A percentile compares a stretch with the other conserved stretches of the same genome.
phyloP scores from a whole-genome alignment of 805 yeast genomes.

The Ogataea trehaloabstinens region DNA sequence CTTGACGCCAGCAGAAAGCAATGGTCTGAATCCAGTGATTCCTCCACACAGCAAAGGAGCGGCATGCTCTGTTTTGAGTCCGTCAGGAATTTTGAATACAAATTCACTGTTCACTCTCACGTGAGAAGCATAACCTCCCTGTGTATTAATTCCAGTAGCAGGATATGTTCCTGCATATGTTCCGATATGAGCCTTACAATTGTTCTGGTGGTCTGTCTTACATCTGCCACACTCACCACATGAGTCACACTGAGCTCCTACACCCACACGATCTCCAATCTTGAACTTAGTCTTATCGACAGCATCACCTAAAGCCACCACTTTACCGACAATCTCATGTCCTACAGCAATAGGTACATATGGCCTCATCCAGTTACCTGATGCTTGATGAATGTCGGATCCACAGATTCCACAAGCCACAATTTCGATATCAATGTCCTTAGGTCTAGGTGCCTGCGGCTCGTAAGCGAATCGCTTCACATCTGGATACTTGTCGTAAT shows the following conservation, averaged over 20 bases:
- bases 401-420: conserved; percentile 52
- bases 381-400: conserved; percentile 48
- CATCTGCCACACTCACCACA: conserved; percentile 43
- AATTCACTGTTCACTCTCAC: conserved; percentile 42
- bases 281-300: conserved; percentile 32
- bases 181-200: conserved; percentile 46
- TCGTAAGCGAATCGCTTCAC: conserved; percentile 10
- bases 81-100: conserved; percentile 49
- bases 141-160: conserved; percentile 43
- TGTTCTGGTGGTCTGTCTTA: conserved; percentile 35
- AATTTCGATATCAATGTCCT: conserved; percentile 41
- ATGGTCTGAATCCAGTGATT: conserved; percentile 51
- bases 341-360: conserved; percentile 34
- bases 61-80: conserved; percentile 37
- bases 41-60: conserved; percentile 62
- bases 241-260: conserved; percentile 43
- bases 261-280: conserved; percentile 50
- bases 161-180: conserved; percentile 51
- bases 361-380: conserved; percentile 41
- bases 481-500: conserved; percentile 9
- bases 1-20: conserved; percentile 40
- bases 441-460: conserved; percentile 11
- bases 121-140: conserved; percentile 53
- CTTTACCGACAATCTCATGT: conserved; percentile 46
- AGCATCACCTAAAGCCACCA: conserved; percentile 38